Conservation (phyloP, 805 yeast genomes). For the Naumovozyma castellii region DNA sequence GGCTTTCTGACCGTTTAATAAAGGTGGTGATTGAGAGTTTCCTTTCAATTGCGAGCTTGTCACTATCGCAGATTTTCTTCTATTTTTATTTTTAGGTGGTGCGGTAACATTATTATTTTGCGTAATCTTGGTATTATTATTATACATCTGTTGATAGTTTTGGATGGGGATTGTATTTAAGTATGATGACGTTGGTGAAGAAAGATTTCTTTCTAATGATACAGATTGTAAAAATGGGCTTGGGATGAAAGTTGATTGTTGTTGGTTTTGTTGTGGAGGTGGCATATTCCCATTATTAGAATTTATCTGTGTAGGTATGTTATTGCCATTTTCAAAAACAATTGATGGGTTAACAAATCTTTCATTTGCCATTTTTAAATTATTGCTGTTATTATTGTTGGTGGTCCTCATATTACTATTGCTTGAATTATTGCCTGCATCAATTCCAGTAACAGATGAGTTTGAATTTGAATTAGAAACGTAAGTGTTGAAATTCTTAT, state of each 20-base stretch:
- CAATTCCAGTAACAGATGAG: neutral
- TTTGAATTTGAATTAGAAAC: neutral
- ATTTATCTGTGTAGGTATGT: neutral
- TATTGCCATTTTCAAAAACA: neutral
- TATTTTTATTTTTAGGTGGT: neutral
- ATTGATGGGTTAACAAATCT: neutral
- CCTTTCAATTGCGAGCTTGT: neutral
- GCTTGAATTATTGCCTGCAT: neutral
- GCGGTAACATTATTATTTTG: neutral
- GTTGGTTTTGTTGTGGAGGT: too few species aligned
- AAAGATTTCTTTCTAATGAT: neutral
- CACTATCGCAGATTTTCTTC: neutral
- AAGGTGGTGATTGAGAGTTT: neutral
- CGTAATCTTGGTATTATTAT: neutral
- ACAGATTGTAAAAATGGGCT: neutral
- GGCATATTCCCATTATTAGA: neutral
- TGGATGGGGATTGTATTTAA: neutral
- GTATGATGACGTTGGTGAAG: too few species aligned
- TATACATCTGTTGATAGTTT: neutral
- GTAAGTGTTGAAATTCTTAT: neutral
- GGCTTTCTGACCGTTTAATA: neutral
- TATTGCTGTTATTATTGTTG: neutral
- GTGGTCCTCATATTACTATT: neutral
- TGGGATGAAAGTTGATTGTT: too few species aligned
- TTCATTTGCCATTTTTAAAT: neutral